These are phyloP conservation scores for Teratosphaeria zuluensis DNA, from an alignment of 2,329 filamentous ascomycete species.

Conservation along the genomic window DNA sequence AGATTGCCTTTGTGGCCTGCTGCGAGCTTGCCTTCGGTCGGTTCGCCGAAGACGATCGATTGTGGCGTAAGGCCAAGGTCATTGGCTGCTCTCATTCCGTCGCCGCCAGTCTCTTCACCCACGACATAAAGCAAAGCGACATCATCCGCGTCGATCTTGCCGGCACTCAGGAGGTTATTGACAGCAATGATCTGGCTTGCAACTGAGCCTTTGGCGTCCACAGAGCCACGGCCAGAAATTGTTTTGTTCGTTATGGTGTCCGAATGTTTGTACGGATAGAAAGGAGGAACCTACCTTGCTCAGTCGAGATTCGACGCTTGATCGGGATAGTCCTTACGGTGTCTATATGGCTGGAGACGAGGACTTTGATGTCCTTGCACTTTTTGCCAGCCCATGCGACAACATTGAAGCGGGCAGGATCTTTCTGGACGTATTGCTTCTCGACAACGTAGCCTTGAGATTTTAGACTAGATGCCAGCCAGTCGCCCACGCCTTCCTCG, in stretches of 20 bases:
- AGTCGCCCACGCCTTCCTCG: constrained; percentile 59
- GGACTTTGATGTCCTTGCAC: constrained; percentile 45
- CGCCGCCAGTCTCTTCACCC: constrained; percentile 71
- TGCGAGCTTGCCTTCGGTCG: constrained; percentile 78
- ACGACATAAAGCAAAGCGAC: constrained; percentile 55
- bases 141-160: constrained; percentile 33
- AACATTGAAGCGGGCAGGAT: constrained; percentile 58
- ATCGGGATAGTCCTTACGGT: constrained; percentile 36
- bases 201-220: constrained; percentile 51
- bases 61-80: constrained; percentile 39
- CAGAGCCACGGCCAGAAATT: constrained; percentile 58
- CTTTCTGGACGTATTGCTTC: constrained; percentile 41
- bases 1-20: constrained; percentile 85
- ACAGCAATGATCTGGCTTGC: constrained; percentile 66
- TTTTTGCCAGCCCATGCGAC: constrained; percentile 52
- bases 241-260: constrained; percentile 27
- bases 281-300: constrained; percentile 49
- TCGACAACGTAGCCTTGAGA: constrained; percentile 53
- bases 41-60: constrained; percentile 83
- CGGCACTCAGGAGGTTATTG: constrained; percentile 37
- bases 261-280: constrained; percentile 53
- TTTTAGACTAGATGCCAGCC: constrained; percentile 58
- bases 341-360: constrained; percentile 78
- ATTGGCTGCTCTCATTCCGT: constrained; percentile 61
- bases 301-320: neutral